Base-by-base conservation (phyloP, 352 stramenopile genomes). In the Phytophthora idaei region DNA sequence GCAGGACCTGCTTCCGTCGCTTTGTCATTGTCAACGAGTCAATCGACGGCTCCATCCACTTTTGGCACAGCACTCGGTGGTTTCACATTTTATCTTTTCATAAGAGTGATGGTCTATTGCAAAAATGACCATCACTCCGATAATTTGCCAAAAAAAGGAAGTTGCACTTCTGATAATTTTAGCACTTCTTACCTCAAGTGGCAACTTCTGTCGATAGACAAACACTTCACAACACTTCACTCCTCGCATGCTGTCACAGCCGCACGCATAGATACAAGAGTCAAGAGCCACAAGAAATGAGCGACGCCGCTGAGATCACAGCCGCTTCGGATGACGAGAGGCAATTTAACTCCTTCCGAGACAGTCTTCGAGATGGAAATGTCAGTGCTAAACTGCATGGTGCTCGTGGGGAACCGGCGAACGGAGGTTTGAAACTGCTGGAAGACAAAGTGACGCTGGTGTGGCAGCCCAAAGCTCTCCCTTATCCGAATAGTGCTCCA, bases 361-460 rank as follows among this genome's bases (percentile, higher is more conserved):
- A 89, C 52, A 77, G 50, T 17, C 67, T 93, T 32, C 85, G 83
- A n/a, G 85, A 93, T 59, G 78, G 77, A 15, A 61, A 77, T 15
- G 54, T 93, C 8, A 47, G 51, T n/a, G 84, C 77, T 7, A 56
- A 42, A 10, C 79, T 86, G 60, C 87, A 95, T 57, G 80, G 77
- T 6, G 51, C 28, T 6, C 36, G 54, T 4, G 81, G 85, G 12
- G 81, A 87, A 57, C 87, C 87, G 1, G 29, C 84, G 11, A 66
- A 39, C 0, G 87, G 87, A 2, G 56, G 67, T 1, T 71, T 95
- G 29, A 80, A 90, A 70, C 74, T 95, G 7, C 71, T 78, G 41
- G 70, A 83, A 48, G 85, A 93, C 57, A 87, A 87, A 67, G 65
- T 73, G 32, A 92, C 82, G 27, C 56, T 95, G 1, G 47, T 83